Evolutionary conservation across 164 flowering plant genomes (phyloP), one percentile per base, ranked within the genome.

Genomic region (Nymphaea colorata): DNA sequence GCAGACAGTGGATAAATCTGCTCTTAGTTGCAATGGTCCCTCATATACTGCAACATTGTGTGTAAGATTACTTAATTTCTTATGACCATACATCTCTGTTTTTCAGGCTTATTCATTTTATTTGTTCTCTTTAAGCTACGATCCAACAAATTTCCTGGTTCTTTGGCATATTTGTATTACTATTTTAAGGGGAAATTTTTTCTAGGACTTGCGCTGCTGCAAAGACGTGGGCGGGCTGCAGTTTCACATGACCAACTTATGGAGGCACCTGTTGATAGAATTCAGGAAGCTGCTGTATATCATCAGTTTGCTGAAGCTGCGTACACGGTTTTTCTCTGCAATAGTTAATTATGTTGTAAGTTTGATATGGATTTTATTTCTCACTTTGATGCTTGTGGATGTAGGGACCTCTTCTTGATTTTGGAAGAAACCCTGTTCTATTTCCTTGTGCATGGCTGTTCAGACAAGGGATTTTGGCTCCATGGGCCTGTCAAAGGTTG

Each of bases 281-380:
- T 91, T 69, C 82, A 71, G 68, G 89, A 80, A 71, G 93, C 96
- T 66, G 76, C 69, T 44, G 65, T 70, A 62, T 73, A 78, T 67
- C 93, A 89, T 80, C 87, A 78, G 70, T 91, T 86, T 84, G 93
- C 97, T 43, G 96, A 86, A 81, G 97, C 97, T 73, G 97, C 97
- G 57, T 91, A 91, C 73, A 91, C 96, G 70, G 97, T 89, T 70
- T 69, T 70, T 61, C 63, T 62, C 62, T 5, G 63, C 60, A 64
- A 51, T 45, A 68, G 45, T 44, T 62, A 64, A 47, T 5, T 70
- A 61, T 11, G 12, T 6, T 15, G 14, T 61, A 16, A 16, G 5
- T 4, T 61, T 16, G 5, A 4, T 61, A 4, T 4, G 4, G 16
- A 16, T 5, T 61, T 5, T 15, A 16, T 4, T 25, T 61, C 41